A percentile compares a stretch with the other conserved stretches of the same genome.
Evolutionary conservation across 306 rosid genomes (phyloP).

Genomic region (Rubus parviflorus): DNA sequence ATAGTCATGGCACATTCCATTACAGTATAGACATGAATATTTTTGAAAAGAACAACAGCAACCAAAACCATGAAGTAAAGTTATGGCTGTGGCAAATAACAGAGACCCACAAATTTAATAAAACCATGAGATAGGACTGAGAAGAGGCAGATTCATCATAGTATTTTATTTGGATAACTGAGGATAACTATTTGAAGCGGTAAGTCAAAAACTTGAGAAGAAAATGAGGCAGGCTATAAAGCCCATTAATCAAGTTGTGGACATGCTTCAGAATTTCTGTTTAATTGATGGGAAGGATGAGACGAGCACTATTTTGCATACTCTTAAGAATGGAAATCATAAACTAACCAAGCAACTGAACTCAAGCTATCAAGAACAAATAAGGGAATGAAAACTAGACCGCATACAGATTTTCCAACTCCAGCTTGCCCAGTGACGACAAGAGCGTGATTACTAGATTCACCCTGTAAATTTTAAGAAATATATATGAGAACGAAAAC

Average conservation of each 20-base stretch:
- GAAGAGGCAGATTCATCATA: not conserved
- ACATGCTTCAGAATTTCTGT: not conserved
- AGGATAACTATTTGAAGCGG: not conserved
- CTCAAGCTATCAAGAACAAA: slow-evolving; percentile 2
- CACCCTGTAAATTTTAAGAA: slow-evolving; percentile 47
- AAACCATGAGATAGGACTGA: not conserved
- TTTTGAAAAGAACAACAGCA: not conserved
- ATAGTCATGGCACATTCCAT: not conserved
- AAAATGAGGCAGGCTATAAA: not conserved
- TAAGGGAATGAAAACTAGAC: slow-evolving; percentile 26
- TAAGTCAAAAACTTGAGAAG: not conserved
- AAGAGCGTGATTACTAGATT: slow-evolving; percentile 49
- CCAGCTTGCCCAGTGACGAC: slow-evolving; percentile 89
- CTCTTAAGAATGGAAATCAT: not conserved
- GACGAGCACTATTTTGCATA: no score
- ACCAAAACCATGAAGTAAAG: not conserved
- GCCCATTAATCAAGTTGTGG: not conserved
- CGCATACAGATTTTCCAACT: slow-evolving; percentile 86
- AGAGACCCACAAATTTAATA: not conserved
- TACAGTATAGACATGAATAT: not conserved
- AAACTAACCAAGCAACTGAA: not conserved
- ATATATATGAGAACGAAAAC: not conserved
- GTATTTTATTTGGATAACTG: not conserved
- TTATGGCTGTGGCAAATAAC: not conserved
- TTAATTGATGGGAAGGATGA: not conserved